Conservation (phyloP, 1,284 basidiomycete genomes). For the Apiotrichum brassicae region DNA sequence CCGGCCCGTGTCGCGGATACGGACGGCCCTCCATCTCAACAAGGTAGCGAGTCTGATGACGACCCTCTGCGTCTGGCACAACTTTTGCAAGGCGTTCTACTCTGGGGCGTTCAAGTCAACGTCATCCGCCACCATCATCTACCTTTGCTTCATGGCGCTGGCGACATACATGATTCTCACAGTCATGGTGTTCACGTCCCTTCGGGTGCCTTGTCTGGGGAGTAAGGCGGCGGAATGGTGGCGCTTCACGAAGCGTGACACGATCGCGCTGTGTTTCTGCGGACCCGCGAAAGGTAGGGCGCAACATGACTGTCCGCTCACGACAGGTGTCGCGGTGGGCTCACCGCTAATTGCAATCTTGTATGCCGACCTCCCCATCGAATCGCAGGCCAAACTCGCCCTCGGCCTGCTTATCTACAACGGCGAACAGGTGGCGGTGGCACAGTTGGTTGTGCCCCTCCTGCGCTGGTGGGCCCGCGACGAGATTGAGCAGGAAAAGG, state of each 20-base stretch:
- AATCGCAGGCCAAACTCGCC: slow-evolving; percentile 5
- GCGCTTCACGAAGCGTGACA: slow-evolving; percentile 18
- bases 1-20: neutral
- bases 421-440: slow-evolving; percentile 8
- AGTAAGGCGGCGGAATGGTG: slow-evolving; percentile 8
- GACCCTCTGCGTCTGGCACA: slow-evolving; percentile 10
- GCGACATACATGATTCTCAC: slow-evolving; percentile 16
- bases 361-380: slow-evolving; percentile 7
- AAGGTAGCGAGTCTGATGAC: slow-evolving; percentile 7
- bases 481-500: slow-evolving; percentile 3
- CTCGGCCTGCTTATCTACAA: slow-evolving; percentile 8
- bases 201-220: slow-evolving; percentile 18
- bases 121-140: slow-evolving; percentile 28
- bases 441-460: slow-evolving; percentile 3
- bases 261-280: slow-evolving; percentile 23
- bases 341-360: slow-evolving; percentile 22
- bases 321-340: slow-evolving; percentile 17
- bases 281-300: slow-evolving; percentile 19
- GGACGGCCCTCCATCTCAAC: neutral
- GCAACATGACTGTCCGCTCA: neutral
- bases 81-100: slow-evolving; percentile 40
- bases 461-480: slow-evolving; percentile 6
- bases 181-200: slow-evolving; percentile 15
- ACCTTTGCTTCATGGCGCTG: slow-evolving; percentile 31
- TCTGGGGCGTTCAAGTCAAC: slow-evolving; percentile 30